Conservation (phyloP, 2,329 filamentous ascomycete species). For the Chrysoporthe deuterocubensis region DNA sequence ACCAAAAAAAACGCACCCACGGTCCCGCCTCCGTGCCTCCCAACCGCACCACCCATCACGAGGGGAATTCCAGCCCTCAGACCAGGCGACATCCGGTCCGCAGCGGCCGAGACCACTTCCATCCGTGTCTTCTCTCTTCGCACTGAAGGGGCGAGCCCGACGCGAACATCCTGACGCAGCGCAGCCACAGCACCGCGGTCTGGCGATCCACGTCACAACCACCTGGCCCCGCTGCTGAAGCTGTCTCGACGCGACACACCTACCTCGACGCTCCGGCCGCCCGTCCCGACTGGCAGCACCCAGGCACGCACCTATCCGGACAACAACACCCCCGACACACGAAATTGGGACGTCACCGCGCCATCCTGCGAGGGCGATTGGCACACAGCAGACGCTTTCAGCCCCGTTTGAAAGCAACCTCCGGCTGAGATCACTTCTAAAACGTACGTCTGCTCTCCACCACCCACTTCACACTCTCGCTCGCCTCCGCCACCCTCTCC, state of each 20-base stretch:
- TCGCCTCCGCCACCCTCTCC: slow-evolving; percentile 11
- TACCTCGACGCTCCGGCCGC: neutral
- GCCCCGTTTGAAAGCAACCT: slow-evolving; percentile 20
- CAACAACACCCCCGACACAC: slow-evolving; percentile 5
- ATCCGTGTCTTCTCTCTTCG: slow-evolving; percentile 15
- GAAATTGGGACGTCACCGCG: slow-evolving; percentile 7
- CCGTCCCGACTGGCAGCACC: slow-evolving; percentile 18
- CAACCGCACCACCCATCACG: slow-evolving; percentile 16
- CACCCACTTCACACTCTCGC: neutral
- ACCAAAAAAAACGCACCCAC: slow-evolving; percentile 19
- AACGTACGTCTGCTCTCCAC: slow-evolving; percentile 20
- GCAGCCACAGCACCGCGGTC: slow-evolving; percentile 18
- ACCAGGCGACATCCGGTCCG: slow-evolving; percentile 25
- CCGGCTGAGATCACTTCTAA: slow-evolving; percentile 33
- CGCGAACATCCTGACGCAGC: slow-evolving; percentile 24
- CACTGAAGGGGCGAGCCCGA: slow-evolving; percentile 13
- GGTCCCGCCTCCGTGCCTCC: slow-evolving; percentile 21
- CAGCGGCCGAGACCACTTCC: slow-evolving; percentile 12
- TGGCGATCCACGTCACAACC: slow-evolving; percentile 28
- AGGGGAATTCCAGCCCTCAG: slow-evolving; percentile 11
- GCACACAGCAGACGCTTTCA: slow-evolving; percentile 28
- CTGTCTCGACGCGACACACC: slow-evolving; percentile 28
- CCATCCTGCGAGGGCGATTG: slow-evolving; percentile 20
- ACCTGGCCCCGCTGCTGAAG: slow-evolving; percentile 28
- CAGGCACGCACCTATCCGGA: neutral